Evolutionary conservation across 2,329 filamentous ascomycete genomes (phyloP).

Genomic region (Calonectria pauciramosa): DNA sequence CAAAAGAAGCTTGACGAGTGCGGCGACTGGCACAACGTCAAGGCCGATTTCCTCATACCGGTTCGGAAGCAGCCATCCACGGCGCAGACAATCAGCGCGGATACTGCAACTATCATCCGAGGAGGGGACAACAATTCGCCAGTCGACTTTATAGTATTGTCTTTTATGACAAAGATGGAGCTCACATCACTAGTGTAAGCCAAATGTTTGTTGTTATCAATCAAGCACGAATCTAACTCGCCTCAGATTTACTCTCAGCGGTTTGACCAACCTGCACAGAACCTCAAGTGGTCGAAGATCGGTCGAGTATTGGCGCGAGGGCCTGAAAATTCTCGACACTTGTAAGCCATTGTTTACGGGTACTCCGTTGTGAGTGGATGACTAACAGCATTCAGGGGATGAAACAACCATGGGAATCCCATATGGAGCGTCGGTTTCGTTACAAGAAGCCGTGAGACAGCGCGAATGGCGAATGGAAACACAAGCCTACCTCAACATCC

Average conservation of each 20-base stretch:
- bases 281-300: constrained; percentile 50
- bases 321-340: constrained; percentile 61
- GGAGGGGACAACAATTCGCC: constrained; percentile 59
- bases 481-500: constrained; percentile 77
- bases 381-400: constrained; percentile 49
- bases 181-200: constrained; percentile 68
- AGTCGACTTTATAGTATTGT: constrained; percentile 70
- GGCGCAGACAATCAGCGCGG: constrained; percentile 66
- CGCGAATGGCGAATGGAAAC: constrained; percentile 76
- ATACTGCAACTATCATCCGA: constrained; percentile 68
- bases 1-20: constrained; percentile 73
- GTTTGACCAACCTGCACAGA: constrained; percentile 61
- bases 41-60: constrained; percentile 67
- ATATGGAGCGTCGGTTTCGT: constrained; percentile 62
- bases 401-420: constrained; percentile 50
- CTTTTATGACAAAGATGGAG: constrained; percentile 72
- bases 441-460: constrained; percentile 70
- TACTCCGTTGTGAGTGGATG: neutral
- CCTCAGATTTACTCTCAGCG: constrained; percentile 67
- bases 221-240: constrained; percentile 30
- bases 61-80: constrained; percentile 65
- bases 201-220: no score
- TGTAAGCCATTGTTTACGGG: constrained; percentile 51
- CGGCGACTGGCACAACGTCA: constrained; percentile 62
- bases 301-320: constrained; percentile 58